phyloP scores from a whole-genome alignment of 768 basidiomycete genomes.

The Tulasnella sp. region DNA sequence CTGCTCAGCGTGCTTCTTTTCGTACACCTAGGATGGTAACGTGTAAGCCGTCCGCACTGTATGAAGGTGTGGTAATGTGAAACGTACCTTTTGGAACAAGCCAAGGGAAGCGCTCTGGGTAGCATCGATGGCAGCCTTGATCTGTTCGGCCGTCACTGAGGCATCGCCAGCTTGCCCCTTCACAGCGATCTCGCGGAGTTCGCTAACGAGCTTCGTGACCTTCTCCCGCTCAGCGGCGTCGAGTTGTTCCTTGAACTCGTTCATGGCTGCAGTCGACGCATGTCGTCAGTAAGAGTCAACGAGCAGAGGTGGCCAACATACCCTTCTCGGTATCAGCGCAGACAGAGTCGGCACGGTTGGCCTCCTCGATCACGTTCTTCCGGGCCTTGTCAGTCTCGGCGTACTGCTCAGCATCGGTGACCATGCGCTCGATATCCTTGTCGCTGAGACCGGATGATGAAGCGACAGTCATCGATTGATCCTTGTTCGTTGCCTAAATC shows the following conservation, averaged over 20 bases:
- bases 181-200: slow-evolving; percentile 76
- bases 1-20: slow-evolving; percentile 23
- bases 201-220: slow-evolving; percentile 71
- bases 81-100: slow-evolving; percentile 98
- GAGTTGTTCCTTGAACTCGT: slow-evolving; percentile 95
- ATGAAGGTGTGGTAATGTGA: no score
- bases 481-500: slow-evolving; percentile 75
- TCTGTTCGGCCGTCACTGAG: slow-evolving; percentile 66
- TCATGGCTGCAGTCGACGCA: slow-evolving; percentile 49
- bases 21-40: no score
- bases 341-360: slow-evolving; percentile 93
- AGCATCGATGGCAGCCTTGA: slow-evolving; percentile 87
- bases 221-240: slow-evolving; percentile 88
- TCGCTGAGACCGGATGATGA: slow-evolving; percentile 94
- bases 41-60: no score
- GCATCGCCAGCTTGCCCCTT: slow-evolving; percentile 85
- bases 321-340: slow-evolving; percentile 93
- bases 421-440: slow-evolving; percentile 96
- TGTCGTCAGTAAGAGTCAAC: slow-evolving; percentile 13
- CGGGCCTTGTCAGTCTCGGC: slow-evolving; percentile 89
- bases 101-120: slow-evolving; percentile 91
- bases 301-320: slow-evolving; percentile 25
- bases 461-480: slow-evolving; percentile 94
- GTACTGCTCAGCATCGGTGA: slow-evolving; percentile 83
- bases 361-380: slow-evolving; percentile 80